These are phyloP conservation scores for Isabelozyma heimii DNA, from an alignment of 805 yeast genomes.

Conservation along the genomic window DNA sequence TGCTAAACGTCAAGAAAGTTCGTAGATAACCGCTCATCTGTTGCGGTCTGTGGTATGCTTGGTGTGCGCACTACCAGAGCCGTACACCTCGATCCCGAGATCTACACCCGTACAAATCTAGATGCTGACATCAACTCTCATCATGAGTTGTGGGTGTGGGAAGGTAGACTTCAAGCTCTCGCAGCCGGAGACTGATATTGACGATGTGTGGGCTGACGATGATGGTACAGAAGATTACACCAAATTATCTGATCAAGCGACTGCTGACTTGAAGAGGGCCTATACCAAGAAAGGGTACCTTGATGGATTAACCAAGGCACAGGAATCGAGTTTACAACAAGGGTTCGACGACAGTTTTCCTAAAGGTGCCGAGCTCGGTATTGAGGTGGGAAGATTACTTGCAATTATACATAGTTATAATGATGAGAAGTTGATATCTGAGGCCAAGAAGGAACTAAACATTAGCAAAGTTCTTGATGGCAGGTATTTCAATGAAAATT, in stretches of 20 bases:
- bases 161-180: neutral
- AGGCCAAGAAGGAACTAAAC: conserved; percentile 52
- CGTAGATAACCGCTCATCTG: neutral
- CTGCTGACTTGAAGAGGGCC: conserved; percentile 45
- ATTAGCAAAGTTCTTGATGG: conserved; percentile 57
- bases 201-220: conserved; percentile 32
- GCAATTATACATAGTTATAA: conserved; percentile 37
- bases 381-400: conserved; percentile 60
- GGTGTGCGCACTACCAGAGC: neutral
- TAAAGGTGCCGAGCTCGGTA: conserved; percentile 69
- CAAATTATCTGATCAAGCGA: conserved; percentile 3
- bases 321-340: conserved; percentile 65
- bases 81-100: neutral
- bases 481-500: conserved; percentile 51
- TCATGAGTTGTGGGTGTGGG: neutral
- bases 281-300: conserved; percentile 81
- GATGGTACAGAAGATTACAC: conserved; percentile 12
- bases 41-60: neutral
- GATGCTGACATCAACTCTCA: neutral
- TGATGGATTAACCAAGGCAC: conserved; percentile 70
- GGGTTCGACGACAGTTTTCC: conserved; percentile 86
- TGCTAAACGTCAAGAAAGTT: neutral
- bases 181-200: conserved; percentile 6
- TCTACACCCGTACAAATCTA: neutral
- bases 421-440: conserved; percentile 18